A percentile compares a stretch with the other conserved stretches of the same genome.
These are phyloP conservation scores for Amoebophrya sp. DNA, from an alignment of 169 alveolate species.

Conservation along the genomic window DNA sequence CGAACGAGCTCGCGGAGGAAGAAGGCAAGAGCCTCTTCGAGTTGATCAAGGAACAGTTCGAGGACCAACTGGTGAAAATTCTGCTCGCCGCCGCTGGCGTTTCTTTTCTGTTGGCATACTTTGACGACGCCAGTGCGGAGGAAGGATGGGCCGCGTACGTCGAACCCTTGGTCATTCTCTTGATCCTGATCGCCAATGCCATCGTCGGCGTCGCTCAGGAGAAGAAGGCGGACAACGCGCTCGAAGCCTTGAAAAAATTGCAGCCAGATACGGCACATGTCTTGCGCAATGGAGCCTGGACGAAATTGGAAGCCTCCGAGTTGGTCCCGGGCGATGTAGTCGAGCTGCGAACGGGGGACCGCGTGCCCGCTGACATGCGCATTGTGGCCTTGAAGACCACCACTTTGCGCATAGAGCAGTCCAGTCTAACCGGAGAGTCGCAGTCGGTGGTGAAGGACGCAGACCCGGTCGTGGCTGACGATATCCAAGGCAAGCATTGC, in stretches of 20 bases:
- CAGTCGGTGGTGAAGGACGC: slow-evolving; percentile 40
- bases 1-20: slow-evolving; percentile 40
- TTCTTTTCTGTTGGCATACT: slow-evolving; percentile 80
- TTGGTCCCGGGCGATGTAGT: slow-evolving; percentile 96
- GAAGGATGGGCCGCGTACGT: slow-evolving; percentile 89
- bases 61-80: slow-evolving; percentile 57
- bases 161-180: slow-evolving; percentile 82
- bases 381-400: slow-evolving; percentile 82
- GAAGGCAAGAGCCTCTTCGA: slow-evolving; percentile 39
- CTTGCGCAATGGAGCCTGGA: slow-evolving; percentile 86
- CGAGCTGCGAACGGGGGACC: slow-evolving; percentile 89
- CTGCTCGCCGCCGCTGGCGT: slow-evolving; percentile 91
- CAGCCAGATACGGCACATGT: slow-evolving; percentile 86
- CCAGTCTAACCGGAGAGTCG: slow-evolving; percentile 85
- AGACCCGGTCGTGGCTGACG: slow-evolving; percentile 25
- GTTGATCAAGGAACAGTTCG: slow-evolving; percentile 44
- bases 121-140: slow-evolving; percentile 75
- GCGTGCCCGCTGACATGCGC: slow-evolving; percentile 96
- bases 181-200: slow-evolving; percentile 88
- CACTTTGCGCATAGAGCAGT: slow-evolving; percentile 82
- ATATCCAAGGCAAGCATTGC: slow-evolving; percentile 68
- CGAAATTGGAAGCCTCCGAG: slow-evolving; percentile 75
- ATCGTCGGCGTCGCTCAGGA: slow-evolving; percentile 97
- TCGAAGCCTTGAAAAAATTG: slow-evolving; percentile 88
- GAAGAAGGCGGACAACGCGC: slow-evolving; percentile 93